Conservation (phyloP, 805 yeast genomes). For the Kazachstania bromeliacearum region DNA sequence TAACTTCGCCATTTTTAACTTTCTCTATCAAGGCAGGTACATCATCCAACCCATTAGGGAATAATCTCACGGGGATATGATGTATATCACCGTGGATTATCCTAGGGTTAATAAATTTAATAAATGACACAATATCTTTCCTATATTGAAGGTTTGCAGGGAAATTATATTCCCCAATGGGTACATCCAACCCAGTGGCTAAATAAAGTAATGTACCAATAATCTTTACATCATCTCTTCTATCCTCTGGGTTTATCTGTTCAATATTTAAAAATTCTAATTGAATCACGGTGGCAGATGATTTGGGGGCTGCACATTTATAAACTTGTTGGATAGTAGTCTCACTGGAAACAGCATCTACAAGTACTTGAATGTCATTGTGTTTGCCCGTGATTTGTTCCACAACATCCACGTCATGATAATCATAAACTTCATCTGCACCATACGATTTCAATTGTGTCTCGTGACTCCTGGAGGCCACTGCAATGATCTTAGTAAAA, state of each 20-base stretch:
- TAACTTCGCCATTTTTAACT: slow-evolving; percentile 20
- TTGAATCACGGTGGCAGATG: slow-evolving; percentile 30
- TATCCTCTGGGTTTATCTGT: slow-evolving; percentile 22
- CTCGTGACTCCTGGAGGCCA: slow-evolving; percentile 40
- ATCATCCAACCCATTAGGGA: slow-evolving; percentile 24
- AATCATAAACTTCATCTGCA: slow-evolving; percentile 44
- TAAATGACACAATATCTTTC: slow-evolving; percentile 20
- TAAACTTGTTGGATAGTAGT: slow-evolving; percentile 29
- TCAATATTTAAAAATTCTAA: slow-evolving; percentile 20
- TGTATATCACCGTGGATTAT: slow-evolving; percentile 20
- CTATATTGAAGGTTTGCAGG: slow-evolving; percentile 21
- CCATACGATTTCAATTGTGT: slow-evolving; percentile 35
- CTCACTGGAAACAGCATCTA: slow-evolving; percentile 28
- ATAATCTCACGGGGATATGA: slow-evolving; percentile 27
- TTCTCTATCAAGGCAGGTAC: slow-evolving; percentile 19
- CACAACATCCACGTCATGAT: slow-evolving; percentile 36
- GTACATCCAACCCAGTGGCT: slow-evolving; percentile 29
- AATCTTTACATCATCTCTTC: slow-evolving; percentile 27
- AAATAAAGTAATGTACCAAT: slow-evolving; percentile 32
- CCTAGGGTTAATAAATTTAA: slow-evolving; percentile 19
- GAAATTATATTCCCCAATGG: slow-evolving; percentile 21
- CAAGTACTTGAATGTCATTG: slow-evolving; percentile 23
- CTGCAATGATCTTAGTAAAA: slow-evolving; percentile 34
- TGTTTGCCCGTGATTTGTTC: slow-evolving; percentile 31
- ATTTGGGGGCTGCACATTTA: slow-evolving; percentile 27